phyloP scores from a whole-genome alignment of 768 basidiomycete species.

The Pluteus cervinus region DNA sequence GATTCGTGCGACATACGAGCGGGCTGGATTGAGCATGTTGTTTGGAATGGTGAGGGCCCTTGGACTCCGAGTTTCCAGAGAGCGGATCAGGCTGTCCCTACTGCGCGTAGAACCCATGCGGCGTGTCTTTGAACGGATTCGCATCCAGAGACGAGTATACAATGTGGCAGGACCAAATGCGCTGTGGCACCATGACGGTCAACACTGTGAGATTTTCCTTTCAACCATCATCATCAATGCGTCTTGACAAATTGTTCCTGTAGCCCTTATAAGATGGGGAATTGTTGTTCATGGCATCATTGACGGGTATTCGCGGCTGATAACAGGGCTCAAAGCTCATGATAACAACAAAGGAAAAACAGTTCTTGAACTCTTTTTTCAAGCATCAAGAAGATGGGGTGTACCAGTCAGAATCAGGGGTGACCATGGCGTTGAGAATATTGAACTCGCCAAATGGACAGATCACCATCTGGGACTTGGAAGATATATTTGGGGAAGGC shows the following conservation, averaged over 20 bases:
- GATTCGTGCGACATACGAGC: too few species aligned
- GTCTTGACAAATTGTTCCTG: not conserved
- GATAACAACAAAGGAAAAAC: constrained; percentile 33
- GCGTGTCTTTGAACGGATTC: constrained; percentile 10
- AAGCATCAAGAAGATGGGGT: constrained; percentile 16
- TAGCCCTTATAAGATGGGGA: constrained; percentile 26
- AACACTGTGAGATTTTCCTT: constrained; percentile 21
- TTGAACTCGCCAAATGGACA: too few species aligned
- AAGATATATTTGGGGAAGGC: constrained; percentile 23
- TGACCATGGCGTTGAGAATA: constrained; percentile 34
- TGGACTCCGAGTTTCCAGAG: constrained; percentile 7
- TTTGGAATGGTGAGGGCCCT: constrained; percentile 14
- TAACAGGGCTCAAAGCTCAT: constrained; percentile 25
- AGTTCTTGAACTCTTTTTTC: constrained; percentile 26
- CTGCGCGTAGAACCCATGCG: constrained; percentile 12
- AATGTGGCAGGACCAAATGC: constrained; percentile 23
- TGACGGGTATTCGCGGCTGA: constrained; percentile 22
- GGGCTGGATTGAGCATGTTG: constrained; percentile 12
- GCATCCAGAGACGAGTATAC: constrained; percentile 14
- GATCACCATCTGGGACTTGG: constrained; percentile 9
- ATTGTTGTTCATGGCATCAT: constrained; percentile 29
- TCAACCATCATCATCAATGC: not conserved
- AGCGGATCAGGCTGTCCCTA: constrained; percentile 10
- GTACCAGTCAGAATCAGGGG: constrained; percentile 24
- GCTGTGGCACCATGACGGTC: constrained; percentile 31